Percentiles rank a stretch among this genome's conserved stretches.
Evolutionary conservation across 768 basidiomycete species (phyloP).

Genomic region (Roridomyces roridus): DNA sequence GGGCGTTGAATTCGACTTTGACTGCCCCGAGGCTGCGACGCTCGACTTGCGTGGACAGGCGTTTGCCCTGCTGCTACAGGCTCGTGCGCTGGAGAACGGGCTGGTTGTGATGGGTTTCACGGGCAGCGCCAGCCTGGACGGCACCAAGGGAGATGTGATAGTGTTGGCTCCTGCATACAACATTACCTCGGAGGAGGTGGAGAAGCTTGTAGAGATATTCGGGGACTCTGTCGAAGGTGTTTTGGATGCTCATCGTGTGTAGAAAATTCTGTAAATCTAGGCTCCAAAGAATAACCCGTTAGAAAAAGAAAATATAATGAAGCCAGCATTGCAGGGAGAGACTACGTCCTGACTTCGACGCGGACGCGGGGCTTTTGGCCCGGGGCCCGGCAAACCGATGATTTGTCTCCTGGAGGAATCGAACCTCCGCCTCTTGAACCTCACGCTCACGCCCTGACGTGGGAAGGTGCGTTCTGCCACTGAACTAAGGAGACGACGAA

Average conservation of each 20-base stretch:
- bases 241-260: slow-evolving; percentile 44
- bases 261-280: too few species aligned
- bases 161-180: slow-evolving; percentile 86
- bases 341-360: too few species aligned
- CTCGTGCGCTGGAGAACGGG: slow-evolving; percentile 67
- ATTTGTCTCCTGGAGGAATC: too few species aligned
- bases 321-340: too few species aligned
- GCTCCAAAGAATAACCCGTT: too few species aligned
- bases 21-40: slow-evolving; percentile 43
- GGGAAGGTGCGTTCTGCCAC: too few species aligned
- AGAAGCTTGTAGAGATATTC: slow-evolving; percentile 69
- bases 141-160: slow-evolving; percentile 71
- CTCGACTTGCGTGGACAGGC: slow-evolving; percentile 55
- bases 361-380: too few species aligned
- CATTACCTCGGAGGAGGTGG: slow-evolving; percentile 69
- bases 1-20: slow-evolving; percentile 84
- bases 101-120: slow-evolving; percentile 77
- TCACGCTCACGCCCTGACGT: too few species aligned
- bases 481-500: too few species aligned
- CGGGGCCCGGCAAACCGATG: too few species aligned
- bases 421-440: too few species aligned
- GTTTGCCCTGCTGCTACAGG: slow-evolving; percentile 77
- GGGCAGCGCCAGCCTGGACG: slow-evolving; percentile 72
- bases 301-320: too few species aligned
- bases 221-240: slow-evolving; percentile 73